Base-by-base conservation (phyloP, 257 asterid species). In the Lavandula angustifolia region DNA sequence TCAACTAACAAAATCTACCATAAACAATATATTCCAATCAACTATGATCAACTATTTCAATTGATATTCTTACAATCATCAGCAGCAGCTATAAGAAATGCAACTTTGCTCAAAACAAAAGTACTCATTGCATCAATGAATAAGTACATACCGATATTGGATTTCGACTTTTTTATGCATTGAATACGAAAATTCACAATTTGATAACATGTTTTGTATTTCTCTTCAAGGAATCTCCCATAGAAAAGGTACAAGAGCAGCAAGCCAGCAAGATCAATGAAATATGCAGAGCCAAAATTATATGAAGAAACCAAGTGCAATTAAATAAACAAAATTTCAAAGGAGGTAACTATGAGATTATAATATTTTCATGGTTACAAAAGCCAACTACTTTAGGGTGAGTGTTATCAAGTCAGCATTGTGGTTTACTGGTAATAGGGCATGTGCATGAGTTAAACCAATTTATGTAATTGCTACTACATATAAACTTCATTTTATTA, bases 391-490 rank as follows among this genome's bases (percentile, higher is more conserved):
- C 42, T 37, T 4, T 5, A 37, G 42, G 10, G 3, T 37, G 42
- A 37, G 42, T 37, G 43, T 17, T 22, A 60, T n/a, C 41, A 60
- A n/a, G 31, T 14, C 49, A 54, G 70, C 49, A 33, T 18, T 38
- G 62, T 16, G 6, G 37, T n/a, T 6, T 33, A 53, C 69, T 64
- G 60, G 32, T 58, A 72, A 64, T 27, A 38, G 31, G 58, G 47
- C 59, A 54, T n/a, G 44, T 60, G 27, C 52, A 73, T 12, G 51
- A 57, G 41, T 57, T 35, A 60, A 73, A 66, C 54, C 14, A 43
- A 50, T 42, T 16, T 47, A 42, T 8, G 44, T 44, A 51, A 59
- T 17, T 58, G 42, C 32, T 66, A 50, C 18, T 14, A 31, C 47
- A 29, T 16, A 53, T 9, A 41, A 41, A 60, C 1, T n/a, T n/a